A percentile compares a stretch with the other conserved stretches of the same genome.
Evolutionary conservation across 345 rosid genomes (phyloP).

Genomic region (rapeseed (Brassica napus)): Da-Ae NC_063440.1:18705001-18705500

Average conservation of each 20-base stretch:
- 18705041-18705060: neutral
- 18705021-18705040: neutral
- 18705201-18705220: neutral
- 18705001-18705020: neutral
- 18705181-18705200: neutral
- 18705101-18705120: neutral
- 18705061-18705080: neutral
- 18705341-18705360: neutral
- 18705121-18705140: neutral
- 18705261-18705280: neutral
- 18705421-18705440: neutral
- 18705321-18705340: neutral
- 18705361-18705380: neutral
- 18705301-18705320: neutral
- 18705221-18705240: neutral
- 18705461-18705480: neutral
- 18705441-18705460: no score
- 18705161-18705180: neutral
- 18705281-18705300: neutral
- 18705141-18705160: neutral
- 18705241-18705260: neutral
- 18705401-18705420: neutral
- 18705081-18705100: neutral
- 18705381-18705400: neutral
- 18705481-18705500: neutral